A percentile compares a stretch with the other conserved stretches of the same genome.
Evolutionary conservation across 306 rosid genomes (phyloP).

Genomic region (Sechiopsis laciniata): DNA sequence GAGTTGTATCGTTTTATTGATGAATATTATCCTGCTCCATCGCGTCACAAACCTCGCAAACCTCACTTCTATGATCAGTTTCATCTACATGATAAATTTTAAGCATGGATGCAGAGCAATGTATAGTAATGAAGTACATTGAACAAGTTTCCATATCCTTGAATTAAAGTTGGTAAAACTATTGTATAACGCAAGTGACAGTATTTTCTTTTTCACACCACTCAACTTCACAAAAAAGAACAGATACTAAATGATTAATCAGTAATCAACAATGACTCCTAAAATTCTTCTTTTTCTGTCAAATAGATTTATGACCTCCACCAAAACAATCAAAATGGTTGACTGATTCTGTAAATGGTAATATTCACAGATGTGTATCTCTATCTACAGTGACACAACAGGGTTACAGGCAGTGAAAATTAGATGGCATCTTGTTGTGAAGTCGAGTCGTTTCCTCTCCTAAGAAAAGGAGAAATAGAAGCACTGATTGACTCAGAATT

Average conservation of each 20-base stretch:
- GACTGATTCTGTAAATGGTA: background rate
- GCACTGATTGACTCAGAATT: constrained; percentile 44
- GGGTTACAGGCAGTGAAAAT: constrained; percentile 14
- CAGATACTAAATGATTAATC: background rate
- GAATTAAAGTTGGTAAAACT: background rate
- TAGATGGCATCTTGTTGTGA: constrained; percentile 48
- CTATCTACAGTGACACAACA: background rate
- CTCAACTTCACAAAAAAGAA: background rate
- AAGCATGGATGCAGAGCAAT: too few species aligned
- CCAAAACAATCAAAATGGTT: background rate
- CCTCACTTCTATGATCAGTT: too few species aligned
- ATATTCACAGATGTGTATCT: background rate
- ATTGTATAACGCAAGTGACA: background rate
- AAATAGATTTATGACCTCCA: constrained; percentile 3
- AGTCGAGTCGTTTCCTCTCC: constrained; percentile 47
- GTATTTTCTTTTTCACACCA: background rate
- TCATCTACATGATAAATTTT: too few species aligned
- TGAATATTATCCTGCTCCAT: too few species aligned
- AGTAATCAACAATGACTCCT: background rate
- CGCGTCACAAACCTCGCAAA: too few species aligned
- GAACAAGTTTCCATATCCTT: background rate
- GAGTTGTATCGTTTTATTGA: too few species aligned
- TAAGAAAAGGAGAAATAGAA: constrained; percentile 36
- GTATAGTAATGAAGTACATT: too few species aligned
- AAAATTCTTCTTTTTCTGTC: too few species aligned